Evolutionary conservation across 2,329 filamentous ascomycete genomes (phyloP), one percentile per base, ranked within the genome.

Genomic region (Ophiognomonia clavigignenti-juglandacearum): DNA sequence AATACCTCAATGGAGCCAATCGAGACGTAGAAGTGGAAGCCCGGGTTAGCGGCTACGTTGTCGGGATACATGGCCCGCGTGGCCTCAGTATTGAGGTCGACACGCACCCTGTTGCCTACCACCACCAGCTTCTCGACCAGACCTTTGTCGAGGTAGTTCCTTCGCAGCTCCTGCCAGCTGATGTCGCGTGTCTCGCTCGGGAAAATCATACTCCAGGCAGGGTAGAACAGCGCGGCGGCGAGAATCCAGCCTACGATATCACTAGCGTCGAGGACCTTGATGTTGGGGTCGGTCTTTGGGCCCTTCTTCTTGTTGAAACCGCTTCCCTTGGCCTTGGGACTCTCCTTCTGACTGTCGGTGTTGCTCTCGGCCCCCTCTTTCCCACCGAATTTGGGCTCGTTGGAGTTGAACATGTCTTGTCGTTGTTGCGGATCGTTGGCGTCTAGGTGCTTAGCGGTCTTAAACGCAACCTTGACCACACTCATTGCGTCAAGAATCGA

Each of bases 141-240:
- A 7, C 93, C 93, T 74, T 95, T 96, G 69, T 96, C 90, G 51
- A 98, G 75, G 74, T 96, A 97, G 26, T 89, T 93, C 57, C 82
- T 91, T 53, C 88, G 78, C 70, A 98, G 88, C 69, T 98, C 93
- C 69, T 98, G 91, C 88, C 90, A 98, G 46, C 93, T 97, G 50
- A 98, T 96, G 63, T 98, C 92, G 60, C 82, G 63, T 10, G 62
- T 61, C 54, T 74, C 70, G 41, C 60, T 57, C 19, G 67, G 66
- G 53, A 73, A 69, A 22, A 72, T 55, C 53, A 68, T 67, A 43
- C 64, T 63, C 42, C 69, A 65, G 44, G 73, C 53, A 4, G 69
- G 68, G 43, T 62, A 67, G 47, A 72, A 69, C 7, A 77, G 57
- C 36, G 70, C 69, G 54, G 69, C 74, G 7, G 70, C 65, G 16